Base-by-base conservation (phyloP, 208 protist species). In the Acanthamoeba polyphaga region DNA sequence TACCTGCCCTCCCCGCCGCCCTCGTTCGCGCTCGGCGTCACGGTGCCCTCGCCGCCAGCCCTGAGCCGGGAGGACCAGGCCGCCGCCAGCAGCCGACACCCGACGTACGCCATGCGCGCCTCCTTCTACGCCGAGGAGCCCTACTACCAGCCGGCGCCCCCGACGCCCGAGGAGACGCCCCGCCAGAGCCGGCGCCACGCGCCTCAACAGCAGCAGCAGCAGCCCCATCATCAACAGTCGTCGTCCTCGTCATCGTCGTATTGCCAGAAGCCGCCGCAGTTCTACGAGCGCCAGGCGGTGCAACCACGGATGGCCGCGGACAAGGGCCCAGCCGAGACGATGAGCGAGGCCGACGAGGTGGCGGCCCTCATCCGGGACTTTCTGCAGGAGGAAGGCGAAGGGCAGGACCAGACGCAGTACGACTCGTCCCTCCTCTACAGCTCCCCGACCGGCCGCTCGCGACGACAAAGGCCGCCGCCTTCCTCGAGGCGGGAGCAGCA, bases 51-150 rank as follows among this genome's bases (percentile, higher is more conserved):
- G 62, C 62, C 62, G 17, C 62, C 62, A 13, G 62, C 62, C 62
- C 62, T 68, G 62, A 13, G 24, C 22, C 19, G 27, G 15, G 22
- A 29, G 62, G 24, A 13, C 7, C 62, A 29, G 62, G 62, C 62
- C 62, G 15, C 62, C 27, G 62, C 62, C 62, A 24, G 27, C 13
- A 24, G 17, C 58, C 58, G 62, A 24, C 62, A 68, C 8, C 62
- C 62, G 22, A 68, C 62, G 24, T 32, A n/a, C 62, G 19, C 62
- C 62, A 68, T 68, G 62, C 62, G 62, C 24, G 24, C 62, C 62
- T 68, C 62, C 62, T 68, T 68, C 62, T 68, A 68, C 19, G 62
- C 24, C 62, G 62, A 68, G 62, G 62, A 68, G 62, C 62, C 62
- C 62, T 68, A 12, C 62, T 68, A 68, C 27, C 62, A 68, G 62